These are phyloP conservation scores for Delphinella strobiligena DNA, from an alignment of 2,329 filamentous ascomycete genomes.

Conservation along the genomic window DNA sequence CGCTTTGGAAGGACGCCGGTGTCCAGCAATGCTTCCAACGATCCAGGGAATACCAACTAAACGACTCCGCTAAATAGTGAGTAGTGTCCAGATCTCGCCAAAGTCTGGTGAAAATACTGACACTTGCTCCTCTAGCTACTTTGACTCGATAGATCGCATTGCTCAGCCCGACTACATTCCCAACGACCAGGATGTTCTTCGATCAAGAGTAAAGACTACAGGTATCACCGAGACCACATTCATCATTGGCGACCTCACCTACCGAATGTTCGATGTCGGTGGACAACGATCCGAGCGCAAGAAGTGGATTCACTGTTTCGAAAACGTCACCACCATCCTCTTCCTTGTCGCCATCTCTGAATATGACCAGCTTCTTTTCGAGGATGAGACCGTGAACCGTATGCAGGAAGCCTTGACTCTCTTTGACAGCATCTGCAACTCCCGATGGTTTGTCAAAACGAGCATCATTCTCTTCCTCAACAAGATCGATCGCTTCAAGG, in stretches of 20 bases:
- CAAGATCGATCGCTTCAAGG: constrained; percentile 50
- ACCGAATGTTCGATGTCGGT: constrained; percentile 94
- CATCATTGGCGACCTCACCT: constrained; percentile 80
- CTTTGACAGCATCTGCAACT: constrained; percentile 41
- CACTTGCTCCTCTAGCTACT: constrained; percentile 55
- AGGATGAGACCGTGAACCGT: constrained; percentile 78
- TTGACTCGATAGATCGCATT: constrained; percentile 87
- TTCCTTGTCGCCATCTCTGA: constrained; percentile 93
- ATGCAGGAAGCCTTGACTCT: constrained; percentile 44
- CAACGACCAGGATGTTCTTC: constrained; percentile 86
- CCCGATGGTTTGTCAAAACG: constrained; percentile 39
- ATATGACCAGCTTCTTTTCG: constrained; percentile 90
- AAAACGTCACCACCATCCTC: constrained; percentile 82
- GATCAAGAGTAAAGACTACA: constrained; percentile 80
- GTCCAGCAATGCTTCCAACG: constrained; percentile 93
- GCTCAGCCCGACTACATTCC: constrained; percentile 83
- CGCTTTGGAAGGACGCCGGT: constrained; percentile 83
- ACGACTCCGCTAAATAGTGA: constrained; percentile 93
- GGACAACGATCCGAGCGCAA: constrained; percentile 87
- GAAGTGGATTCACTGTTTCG: constrained; percentile 97
- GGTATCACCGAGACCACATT: constrained; percentile 95
- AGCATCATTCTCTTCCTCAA: constrained; percentile 42
- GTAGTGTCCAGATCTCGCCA: constrained; percentile 25
- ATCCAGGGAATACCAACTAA: constrained; percentile 89
- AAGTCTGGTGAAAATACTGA: constrained; percentile 9